Evolutionary conservation across 1,284 basidiomycete genomes (phyloP).

Genomic region (Jaminaea rosea): DNA sequence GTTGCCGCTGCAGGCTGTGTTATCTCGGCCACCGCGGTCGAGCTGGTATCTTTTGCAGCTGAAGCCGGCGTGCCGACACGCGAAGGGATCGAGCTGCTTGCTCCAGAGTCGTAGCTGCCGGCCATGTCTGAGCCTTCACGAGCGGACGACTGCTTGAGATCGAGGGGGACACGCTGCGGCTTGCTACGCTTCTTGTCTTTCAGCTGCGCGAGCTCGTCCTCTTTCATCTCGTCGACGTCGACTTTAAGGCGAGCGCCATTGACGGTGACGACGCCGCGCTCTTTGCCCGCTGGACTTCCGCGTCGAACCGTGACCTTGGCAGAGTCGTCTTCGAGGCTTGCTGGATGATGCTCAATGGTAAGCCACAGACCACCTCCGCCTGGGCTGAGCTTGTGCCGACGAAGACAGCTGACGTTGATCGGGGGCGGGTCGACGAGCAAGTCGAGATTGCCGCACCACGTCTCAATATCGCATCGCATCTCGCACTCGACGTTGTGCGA

Average conservation of each 20-base stretch:
- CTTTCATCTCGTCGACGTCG: constrained; percentile 82
- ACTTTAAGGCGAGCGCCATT: constrained; percentile 79
- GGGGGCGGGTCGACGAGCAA: constrained; percentile 92
- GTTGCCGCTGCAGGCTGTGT: constrained; percentile 4
- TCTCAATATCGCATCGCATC: constrained; percentile 83
- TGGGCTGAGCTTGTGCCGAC: constrained; percentile 73
- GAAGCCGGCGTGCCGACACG: background rate
- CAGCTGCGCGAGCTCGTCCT: constrained; percentile 75
- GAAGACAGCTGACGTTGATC: constrained; percentile 68
- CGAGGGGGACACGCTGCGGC: constrained; percentile 76
- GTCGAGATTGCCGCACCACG: constrained; percentile 77
- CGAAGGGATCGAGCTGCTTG: constrained; percentile 7
- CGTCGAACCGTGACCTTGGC: constrained; percentile 62
- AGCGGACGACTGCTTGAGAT: constrained; percentile 59
- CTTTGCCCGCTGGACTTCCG: constrained; percentile 53
- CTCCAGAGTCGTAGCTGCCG: constrained; percentile 44
- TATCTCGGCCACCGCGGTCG: too few species aligned
- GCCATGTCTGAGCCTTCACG: constrained; percentile 45
- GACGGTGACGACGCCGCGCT: constrained; percentile 71
- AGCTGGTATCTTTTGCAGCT: background rate
- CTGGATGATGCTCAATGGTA: constrained; percentile 76
- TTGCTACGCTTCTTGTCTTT: constrained; percentile 77
- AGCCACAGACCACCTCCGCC: constrained; percentile 94
- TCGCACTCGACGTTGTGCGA: constrained; percentile 74
- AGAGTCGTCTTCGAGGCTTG: constrained; percentile 63